Evolutionary conservation across 805 yeast species (phyloP).

Genomic region (Pichia scutulata): DNA sequence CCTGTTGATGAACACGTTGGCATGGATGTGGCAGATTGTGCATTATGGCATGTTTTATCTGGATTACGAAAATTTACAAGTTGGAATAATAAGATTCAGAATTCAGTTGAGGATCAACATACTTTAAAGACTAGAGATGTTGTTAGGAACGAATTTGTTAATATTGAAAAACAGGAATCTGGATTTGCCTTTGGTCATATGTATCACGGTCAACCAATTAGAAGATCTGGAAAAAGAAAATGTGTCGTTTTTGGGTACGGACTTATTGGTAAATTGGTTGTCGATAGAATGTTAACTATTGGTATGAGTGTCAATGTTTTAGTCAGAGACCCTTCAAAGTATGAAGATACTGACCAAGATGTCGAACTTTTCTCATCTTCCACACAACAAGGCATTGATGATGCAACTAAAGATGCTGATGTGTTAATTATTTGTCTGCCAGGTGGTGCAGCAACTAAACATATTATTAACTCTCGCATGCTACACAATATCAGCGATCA

Average conservation of each 20-base stretch:
- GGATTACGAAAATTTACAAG: constrained; percentile 50
- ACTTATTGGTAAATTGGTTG: constrained; percentile 61
- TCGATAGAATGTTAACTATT: constrained; percentile 43
- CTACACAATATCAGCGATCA: constrained; percentile 44
- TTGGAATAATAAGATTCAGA: constrained; percentile 33
- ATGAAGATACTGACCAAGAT: constrained; percentile 7
- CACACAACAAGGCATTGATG: neutral
- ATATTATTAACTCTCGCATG: constrained; percentile 43
- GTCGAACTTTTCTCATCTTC: neutral
- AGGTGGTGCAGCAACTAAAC: constrained; percentile 47
- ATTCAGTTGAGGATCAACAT: constrained; percentile 12
- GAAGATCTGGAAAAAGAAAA: constrained; percentile 33
- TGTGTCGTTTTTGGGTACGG: constrained; percentile 72
- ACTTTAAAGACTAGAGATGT: constrained; percentile 40
- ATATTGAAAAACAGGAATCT: neutral
- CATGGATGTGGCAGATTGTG: constrained; percentile 68
- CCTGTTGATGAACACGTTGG: constrained; percentile 43
- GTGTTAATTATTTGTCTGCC: constrained; percentile 63
- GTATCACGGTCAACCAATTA: constrained; percentile 6
- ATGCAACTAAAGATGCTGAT: constrained; percentile 30
- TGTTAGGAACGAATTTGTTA: constrained; percentile 11
- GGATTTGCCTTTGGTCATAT: constrained; percentile 17
- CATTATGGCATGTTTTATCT: constrained; percentile 48
- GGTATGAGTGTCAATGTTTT: constrained; percentile 62
- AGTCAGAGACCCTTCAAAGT: constrained; percentile 40